Conservation (phyloP, 768 basidiomycete species). For the Suillus paluster region DNA sequence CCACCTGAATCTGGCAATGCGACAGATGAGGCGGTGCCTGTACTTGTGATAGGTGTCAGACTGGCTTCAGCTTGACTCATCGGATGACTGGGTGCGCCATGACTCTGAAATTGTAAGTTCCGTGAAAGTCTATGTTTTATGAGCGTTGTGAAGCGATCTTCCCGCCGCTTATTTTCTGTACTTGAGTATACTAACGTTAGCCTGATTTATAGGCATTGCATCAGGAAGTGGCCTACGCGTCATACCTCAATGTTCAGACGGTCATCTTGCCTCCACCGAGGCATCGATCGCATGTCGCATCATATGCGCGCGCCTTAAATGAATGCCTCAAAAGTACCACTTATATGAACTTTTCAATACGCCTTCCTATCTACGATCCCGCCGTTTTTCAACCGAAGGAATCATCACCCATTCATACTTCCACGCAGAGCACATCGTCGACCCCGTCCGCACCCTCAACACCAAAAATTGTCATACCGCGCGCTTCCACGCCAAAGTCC, state of each 20-base stretch:
- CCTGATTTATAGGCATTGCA: slow-evolving; percentile 69
- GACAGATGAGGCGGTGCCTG: slow-evolving; percentile 73
- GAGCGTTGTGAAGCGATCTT: background rate
- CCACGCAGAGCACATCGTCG: slow-evolving; percentile 19
- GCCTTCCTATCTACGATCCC: slow-evolving; percentile 83
- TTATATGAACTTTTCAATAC: slow-evolving; percentile 80
- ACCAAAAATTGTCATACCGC: slow-evolving; percentile 20
- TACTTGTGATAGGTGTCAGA: slow-evolving; percentile 84
- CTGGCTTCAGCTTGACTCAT: slow-evolving; percentile 94
- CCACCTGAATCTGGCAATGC: slow-evolving; percentile 17
- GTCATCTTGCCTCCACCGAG: slow-evolving; percentile 89
- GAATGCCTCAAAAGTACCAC: slow-evolving; percentile 72
- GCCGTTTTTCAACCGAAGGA: slow-evolving; percentile 52
- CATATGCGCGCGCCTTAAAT: slow-evolving; percentile 91
- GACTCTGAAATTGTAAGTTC: slow-evolving; percentile 90
- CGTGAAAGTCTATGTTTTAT: background rate
- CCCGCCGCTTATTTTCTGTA: slow-evolving; percentile 17
- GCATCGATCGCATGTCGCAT: slow-evolving; percentile 81
- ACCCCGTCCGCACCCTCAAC: slow-evolving; percentile 13
- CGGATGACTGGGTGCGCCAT: slow-evolving; percentile 92
- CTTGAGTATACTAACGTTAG: background rate
- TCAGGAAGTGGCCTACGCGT: slow-evolving; percentile 91
- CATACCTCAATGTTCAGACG: slow-evolving; percentile 86
- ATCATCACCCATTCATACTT: slow-evolving; percentile 23
- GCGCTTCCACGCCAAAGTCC: slow-evolving; percentile 28